Percentiles rank a stretch among this genome's conserved stretches.
Conservation (phyloP, 1,284 basidiomycete species). For the Wolfiporia cocos region DNA sequence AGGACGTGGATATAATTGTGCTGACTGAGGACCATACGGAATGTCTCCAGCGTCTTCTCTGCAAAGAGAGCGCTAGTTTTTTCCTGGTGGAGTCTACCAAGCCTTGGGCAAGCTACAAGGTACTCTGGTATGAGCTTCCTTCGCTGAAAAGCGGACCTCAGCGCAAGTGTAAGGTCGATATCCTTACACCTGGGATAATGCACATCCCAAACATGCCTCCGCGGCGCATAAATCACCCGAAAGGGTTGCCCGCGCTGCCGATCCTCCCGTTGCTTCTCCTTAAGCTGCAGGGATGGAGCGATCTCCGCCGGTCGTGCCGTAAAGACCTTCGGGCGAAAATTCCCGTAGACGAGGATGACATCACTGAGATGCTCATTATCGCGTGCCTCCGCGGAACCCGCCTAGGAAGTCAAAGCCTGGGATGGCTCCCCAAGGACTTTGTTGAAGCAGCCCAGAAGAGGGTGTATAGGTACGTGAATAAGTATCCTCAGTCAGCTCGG, state of each 20-base stretch:
- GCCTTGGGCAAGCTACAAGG: conserved; percentile 20
- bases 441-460: conserved; percentile 5
- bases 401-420: background rate
- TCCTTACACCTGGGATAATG: conserved; percentile 25
- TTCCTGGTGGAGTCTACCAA: conserved; percentile 20
- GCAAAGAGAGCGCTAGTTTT: conserved; percentile 14
- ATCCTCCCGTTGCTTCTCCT: conserved; percentile 24
- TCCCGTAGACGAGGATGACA: conserved; percentile 23
- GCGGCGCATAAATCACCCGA: conserved; percentile 8
- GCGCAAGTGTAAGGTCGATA: conserved; percentile 20
- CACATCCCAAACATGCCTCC: conserved; percentile 24
- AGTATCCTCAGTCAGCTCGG: background rate
- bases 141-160: background rate
- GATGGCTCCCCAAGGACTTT: conserved; percentile 6
- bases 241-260: conserved; percentile 24
- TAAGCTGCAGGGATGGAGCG: conserved; percentile 29
- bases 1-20: conserved; percentile 27
- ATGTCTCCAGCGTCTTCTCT: conserved; percentile 19
- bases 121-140: conserved; percentile 22
- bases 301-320: conserved; percentile 23
- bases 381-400: conserved; percentile 8
- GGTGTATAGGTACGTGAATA: conserved; percentile 3
- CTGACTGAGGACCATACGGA: conserved; percentile 15
- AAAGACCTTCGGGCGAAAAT: conserved; percentile 22
- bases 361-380: conserved; percentile 18